Evolutionary conservation across 2,329 filamentous ascomycete genomes (phyloP), one percentile per base, ranked within the genome.

Genomic region (Fusarium nygamai): DNA sequence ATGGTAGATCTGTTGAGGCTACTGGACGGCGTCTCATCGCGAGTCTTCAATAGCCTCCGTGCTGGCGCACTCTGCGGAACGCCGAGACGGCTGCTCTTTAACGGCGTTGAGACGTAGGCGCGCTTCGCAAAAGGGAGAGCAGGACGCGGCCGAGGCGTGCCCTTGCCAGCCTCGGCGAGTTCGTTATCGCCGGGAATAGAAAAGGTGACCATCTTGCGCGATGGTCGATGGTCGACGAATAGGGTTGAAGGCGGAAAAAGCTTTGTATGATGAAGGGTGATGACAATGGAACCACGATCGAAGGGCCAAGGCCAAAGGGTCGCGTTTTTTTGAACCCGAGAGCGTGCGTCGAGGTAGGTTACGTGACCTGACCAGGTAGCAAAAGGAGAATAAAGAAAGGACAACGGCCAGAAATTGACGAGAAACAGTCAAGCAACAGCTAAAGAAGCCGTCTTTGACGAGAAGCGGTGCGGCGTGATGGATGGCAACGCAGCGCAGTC

Each of bases 51-150:
- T 34, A 81, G 67, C 75, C 80, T 83, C 67, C 83, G 82, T 43
- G 82, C 76, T 2, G 84, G 80, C 44, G 81, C 80, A 53, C 80
- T 79, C 65, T 83, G 81, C 20, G 84, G 83, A 17, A 84, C 84
- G 48, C 82, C 81, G 29, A 83, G 72, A 47, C 83, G 82, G 78
- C 80, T 84, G 60, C 59, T 71, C 56, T 77, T 71, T 63, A 77
- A 81, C 17, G 83, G 83, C n/a, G 84, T 84, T 33, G 82, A 81
- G 65, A 81, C 81, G 70, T 82, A 83, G 70, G 78, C 78, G 74
- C 84, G 85, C 78, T 83, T 86, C 67, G 84, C 83, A 73, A 86
- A 86, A 34, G 84, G 83, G 61, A 86, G 79, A 59, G 81, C 81
- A 61, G 84, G 81, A 57, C 83, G 83, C 63, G 84, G 78, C 59